phyloP scores from a whole-genome alignment of 1,284 basidiomycete genomes.

The Heliocybe sulcata region DNA sequence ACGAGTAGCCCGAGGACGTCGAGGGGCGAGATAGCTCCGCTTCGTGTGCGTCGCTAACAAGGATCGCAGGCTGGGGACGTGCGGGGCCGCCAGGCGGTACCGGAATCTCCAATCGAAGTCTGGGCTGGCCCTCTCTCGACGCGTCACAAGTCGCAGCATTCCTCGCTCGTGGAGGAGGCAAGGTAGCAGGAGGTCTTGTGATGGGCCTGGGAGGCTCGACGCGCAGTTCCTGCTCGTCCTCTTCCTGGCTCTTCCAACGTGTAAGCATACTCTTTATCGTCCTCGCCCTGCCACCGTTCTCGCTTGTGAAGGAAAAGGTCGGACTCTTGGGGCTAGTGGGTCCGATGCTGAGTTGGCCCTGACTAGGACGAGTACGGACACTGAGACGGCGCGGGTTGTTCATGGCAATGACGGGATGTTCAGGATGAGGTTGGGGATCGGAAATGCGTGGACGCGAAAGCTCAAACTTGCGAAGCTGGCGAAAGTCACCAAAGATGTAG shows the following conservation, averaged over 20 bases:
- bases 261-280: background rate
- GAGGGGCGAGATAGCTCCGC: background rate
- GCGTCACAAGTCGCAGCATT: background rate
- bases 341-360: background rate
- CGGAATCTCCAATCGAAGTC: background rate
- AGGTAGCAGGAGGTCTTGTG: background rate
- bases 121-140: background rate
- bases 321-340: background rate
- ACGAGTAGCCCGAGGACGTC: background rate
- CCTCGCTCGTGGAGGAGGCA: background rate
- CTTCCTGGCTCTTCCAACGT: background rate
- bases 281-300: background rate
- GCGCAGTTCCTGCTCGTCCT: background rate
- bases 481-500: constrained; percentile 74
- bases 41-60: background rate
- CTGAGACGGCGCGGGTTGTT: background rate
- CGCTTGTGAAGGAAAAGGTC: background rate
- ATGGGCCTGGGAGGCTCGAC: background rate
- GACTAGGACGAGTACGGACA: background rate
- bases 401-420: constrained; percentile 8
- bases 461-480: constrained; percentile 73
- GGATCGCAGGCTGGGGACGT: background rate
- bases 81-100: background rate
- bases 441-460: constrained; percentile 58
- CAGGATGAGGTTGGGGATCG: constrained; percentile 28